Evolutionary conservation across 1,284 basidiomycete genomes (phyloP).

Genomic region (Fomitopsis palustris): DNA sequence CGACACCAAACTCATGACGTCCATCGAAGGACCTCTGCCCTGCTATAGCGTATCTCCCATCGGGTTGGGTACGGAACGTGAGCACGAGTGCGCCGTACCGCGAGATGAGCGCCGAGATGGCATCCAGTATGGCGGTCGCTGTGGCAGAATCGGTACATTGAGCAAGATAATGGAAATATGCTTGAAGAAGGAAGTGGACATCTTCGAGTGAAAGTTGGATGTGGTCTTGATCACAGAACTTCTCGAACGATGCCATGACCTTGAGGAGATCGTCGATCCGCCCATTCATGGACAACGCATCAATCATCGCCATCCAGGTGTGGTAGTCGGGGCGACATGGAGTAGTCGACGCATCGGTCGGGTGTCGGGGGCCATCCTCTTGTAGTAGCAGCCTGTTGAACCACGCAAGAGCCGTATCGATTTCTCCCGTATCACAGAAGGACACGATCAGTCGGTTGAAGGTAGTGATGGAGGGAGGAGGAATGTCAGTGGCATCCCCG

Average conservation of each 20-base stretch:
- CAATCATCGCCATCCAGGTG: constrained; percentile 53
- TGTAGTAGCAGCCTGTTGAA: constrained; percentile 60
- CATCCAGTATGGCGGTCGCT: constrained; percentile 24
- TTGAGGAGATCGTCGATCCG: constrained; percentile 55
- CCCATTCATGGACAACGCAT: constrained; percentile 44
- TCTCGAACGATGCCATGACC: constrained; percentile 40
- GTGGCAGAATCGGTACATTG: constrained; percentile 17
- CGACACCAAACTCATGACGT: not conserved
- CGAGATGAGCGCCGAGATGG: constrained; percentile 23
- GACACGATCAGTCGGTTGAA: constrained; percentile 66
- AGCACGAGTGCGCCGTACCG: constrained; percentile 1
- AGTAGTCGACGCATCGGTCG: constrained; percentile 36
- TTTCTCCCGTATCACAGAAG: constrained; percentile 62
- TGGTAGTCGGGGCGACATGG: constrained; percentile 47
- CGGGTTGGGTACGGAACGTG: not conserved
- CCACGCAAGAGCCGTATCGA: constrained; percentile 66
- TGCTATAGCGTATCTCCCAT: too few species aligned
- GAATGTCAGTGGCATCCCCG: constrained; percentile 38
- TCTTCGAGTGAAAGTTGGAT: constrained; percentile 31
- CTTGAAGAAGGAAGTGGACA: constrained; percentile 32
- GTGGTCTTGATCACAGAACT: constrained; percentile 32
- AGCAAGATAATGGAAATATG: constrained; percentile 39
- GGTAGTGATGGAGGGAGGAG: constrained; percentile 58
- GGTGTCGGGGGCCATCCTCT: constrained; percentile 30
- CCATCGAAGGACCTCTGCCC: too few species aligned